These are phyloP conservation scores for Caloboletus inedulis DNA, from an alignment of 1,284 basidiomycete species.

Conservation along the genomic window DNA sequence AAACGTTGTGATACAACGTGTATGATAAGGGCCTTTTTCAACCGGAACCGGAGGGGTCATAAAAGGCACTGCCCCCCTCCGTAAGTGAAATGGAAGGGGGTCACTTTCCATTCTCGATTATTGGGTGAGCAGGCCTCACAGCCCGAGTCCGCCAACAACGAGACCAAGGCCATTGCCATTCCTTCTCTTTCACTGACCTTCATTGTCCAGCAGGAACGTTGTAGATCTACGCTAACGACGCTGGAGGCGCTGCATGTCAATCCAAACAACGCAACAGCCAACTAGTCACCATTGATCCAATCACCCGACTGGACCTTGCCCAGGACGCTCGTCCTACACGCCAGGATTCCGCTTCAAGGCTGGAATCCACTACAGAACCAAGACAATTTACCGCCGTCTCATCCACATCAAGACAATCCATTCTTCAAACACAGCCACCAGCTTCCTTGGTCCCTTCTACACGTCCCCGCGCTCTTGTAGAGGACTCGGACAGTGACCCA, in stretches of 20 bases:
- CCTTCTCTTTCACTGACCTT: conserved; percentile 21
- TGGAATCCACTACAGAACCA: conserved; percentile 42
- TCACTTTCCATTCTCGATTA: conserved; percentile 28
- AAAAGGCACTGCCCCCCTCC: conserved; percentile 3
- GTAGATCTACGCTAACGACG: conserved; percentile 22
- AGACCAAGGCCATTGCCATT: conserved; percentile 23
- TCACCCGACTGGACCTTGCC: conserved; percentile 51
- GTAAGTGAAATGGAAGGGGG: conserved; percentile 28
- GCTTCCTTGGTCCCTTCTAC: conserved; percentile 56
- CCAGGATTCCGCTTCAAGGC: conserved; percentile 42
- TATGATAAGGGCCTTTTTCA: neutral
- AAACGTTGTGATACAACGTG: no score
- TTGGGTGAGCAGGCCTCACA: conserved; percentile 27
- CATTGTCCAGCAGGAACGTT: conserved; percentile 19
- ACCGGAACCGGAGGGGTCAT: neutral
- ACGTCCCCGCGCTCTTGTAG: conserved; percentile 60
- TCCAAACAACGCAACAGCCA: conserved; percentile 24
- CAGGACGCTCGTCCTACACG: conserved; percentile 53
- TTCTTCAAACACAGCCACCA: conserved; percentile 31
- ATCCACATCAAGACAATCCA: conserved; percentile 17
- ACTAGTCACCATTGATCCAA: conserved; percentile 66
- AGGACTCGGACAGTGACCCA: conserved; percentile 46
- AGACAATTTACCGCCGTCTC: conserved; percentile 28
- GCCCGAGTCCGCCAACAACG: conserved; percentile 24
- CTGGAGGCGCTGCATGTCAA: conserved; percentile 31